These are phyloP conservation scores for Zopfia rhizophila DNA, from an alignment of 2,329 filamentous ascomycete genomes.

Conservation along the genomic window DNA sequence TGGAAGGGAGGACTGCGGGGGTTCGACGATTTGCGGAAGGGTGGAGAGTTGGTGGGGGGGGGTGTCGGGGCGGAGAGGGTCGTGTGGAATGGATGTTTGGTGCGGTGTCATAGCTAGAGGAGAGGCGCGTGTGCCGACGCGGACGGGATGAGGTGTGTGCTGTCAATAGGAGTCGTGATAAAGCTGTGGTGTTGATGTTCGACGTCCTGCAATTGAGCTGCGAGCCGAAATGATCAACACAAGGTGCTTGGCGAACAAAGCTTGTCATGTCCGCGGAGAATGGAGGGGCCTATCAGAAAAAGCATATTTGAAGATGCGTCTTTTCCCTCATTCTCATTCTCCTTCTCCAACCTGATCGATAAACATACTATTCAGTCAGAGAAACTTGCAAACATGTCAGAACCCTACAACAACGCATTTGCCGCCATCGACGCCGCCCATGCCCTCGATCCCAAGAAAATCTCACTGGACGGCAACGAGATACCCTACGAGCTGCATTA, in stretches of 20 bases:
- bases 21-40: not conserved
- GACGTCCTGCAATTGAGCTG: too few species aligned
- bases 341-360: not conserved
- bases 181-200: too few species aligned
- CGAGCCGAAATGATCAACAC: too few species aligned
- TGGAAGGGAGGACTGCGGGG: conserved; percentile 19
- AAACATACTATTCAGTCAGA: not conserved
- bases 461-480: conserved; percentile 50
- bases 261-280: too few species aligned
- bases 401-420: conserved; percentile 61
- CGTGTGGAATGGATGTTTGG: not conserved
- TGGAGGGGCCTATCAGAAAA: too few species aligned
- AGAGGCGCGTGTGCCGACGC: not conserved
- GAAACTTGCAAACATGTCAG: conserved; percentile 28
- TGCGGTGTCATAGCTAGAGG: not conserved
- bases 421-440: conserved; percentile 79
- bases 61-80: conserved; percentile 1
- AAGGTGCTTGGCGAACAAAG: too few species aligned
- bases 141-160: not conserved
- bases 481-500: conserved; percentile 85
- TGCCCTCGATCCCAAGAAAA: conserved; percentile 71
- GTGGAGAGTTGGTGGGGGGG: not conserved
- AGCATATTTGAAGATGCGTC: not conserved
- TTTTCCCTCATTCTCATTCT: not conserved
- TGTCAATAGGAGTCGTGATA: too few species aligned